Percentiles rank a stretch among this genome's conserved stretches.
Conservation (phyloP, 179 eudicot genomes). For the Beta corolliflora region DNA sequence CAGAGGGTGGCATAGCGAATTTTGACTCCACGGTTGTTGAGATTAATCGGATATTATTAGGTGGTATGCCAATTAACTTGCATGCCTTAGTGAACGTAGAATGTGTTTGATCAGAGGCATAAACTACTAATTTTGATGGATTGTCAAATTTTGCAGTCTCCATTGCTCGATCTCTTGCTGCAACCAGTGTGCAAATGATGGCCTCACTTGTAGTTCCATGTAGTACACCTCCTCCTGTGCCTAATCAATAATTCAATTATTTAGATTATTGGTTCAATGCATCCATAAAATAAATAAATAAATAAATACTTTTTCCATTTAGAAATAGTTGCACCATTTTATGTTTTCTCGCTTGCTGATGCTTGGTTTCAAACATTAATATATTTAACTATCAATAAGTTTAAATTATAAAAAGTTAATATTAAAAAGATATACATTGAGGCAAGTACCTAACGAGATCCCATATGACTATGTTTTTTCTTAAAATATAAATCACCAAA, state of each 20-base stretch:
- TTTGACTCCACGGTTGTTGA: constrained; percentile 24
- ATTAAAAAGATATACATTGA: no score
- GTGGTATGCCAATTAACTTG: constrained; percentile 41
- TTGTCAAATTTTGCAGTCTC: constrained; percentile 9
- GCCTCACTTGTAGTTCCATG: constrained; percentile 54
- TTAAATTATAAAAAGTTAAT: no score
- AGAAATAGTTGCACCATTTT: no score
- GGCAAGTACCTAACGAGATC: not conserved
- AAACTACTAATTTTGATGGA: constrained; percentile 40
- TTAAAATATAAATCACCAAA: no score
- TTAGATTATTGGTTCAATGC: no score
- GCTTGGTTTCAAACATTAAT: no score
- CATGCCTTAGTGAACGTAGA: constrained; percentile 43
- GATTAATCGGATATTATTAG: constrained; percentile 34
- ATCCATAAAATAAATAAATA: no score
- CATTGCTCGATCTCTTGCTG: constrained; percentile 41
- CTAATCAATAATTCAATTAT: constrained; percentile 3
- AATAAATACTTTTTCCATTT: no score
- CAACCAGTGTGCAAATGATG: constrained; percentile 40
- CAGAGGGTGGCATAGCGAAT: constrained; percentile 32
- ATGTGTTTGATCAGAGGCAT: constrained; percentile 52
- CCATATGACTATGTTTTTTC: no score
- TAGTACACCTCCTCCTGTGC: constrained; percentile 49
- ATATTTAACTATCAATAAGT: no score
- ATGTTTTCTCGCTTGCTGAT: no score